phyloP scores from a whole-genome alignment of 257 asterid species.

The Penstemon newberryi region DNA sequence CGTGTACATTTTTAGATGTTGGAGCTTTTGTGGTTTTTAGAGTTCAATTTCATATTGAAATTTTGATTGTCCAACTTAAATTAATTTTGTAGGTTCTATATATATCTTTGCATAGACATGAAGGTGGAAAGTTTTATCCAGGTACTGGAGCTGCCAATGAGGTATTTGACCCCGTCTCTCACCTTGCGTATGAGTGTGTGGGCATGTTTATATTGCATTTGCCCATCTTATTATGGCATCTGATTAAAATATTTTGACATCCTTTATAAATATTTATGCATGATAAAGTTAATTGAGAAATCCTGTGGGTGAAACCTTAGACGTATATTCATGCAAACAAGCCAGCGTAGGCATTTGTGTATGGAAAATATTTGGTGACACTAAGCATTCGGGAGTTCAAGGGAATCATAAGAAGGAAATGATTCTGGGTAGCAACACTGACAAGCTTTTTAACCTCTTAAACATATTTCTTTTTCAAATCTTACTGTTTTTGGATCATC shows the following conservation, averaged over 20 bases:
- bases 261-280: conserved; percentile 11
- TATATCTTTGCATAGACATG: conserved; percentile 91
- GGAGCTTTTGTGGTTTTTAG: background rate
- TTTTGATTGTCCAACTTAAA: conserved; percentile 5
- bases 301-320: conserved; percentile 1
- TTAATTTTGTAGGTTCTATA: conserved; percentile 72
- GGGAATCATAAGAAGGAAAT: background rate
- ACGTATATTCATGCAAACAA: background rate
- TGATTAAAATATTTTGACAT: conserved; percentile 1
- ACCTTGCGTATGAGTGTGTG: background rate
- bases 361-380: background rate
- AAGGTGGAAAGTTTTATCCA: conserved; percentile 93
- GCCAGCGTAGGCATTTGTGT: conserved; percentile 7
- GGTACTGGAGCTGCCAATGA: conserved; percentile 97
- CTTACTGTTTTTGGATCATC: conserved; percentile 12
- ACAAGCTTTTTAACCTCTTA: conserved; percentile 16
- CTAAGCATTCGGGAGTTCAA: conserved; percentile 13
- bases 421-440: conserved; percentile 10
- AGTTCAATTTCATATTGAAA: conserved; percentile 15
- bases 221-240: conserved; percentile 4
- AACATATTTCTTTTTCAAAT: conserved; percentile 6
- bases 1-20: conserved; percentile 26
- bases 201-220: conserved; percentile 13
- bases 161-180: conserved; percentile 42
- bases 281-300: conserved; percentile 19